Evolutionary conservation across 2,329 filamentous ascomycete genomes (phyloP), one percentile per base, ranked within the genome.

Genomic region (Xenoacremonium recifei): DNA sequence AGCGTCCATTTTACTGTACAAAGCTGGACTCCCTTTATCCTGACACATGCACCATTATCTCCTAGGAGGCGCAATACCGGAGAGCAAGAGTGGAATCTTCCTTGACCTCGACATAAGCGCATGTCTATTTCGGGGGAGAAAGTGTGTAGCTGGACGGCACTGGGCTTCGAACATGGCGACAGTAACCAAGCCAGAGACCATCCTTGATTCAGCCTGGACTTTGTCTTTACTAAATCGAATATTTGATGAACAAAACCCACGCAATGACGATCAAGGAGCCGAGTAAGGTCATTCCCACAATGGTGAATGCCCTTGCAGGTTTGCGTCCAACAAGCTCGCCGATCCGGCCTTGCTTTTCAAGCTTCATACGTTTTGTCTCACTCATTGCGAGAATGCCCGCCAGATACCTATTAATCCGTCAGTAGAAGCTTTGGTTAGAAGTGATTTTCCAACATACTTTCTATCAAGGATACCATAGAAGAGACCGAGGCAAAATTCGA

Each of bases 401-500:
- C 4, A 42, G 27, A n/a, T 33, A 42, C 33, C 39, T 42, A 21
- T 30, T 3, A n/a, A 11, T 19, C 6, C 11, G 6, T 19, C 6
- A 17, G 36, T 12, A 42, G 27, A 7, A 42, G 32, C 5, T 4
- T 3, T 2, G 5, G 16, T 11, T 5, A 12, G 7, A 12, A 16
- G 4, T 20, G 5, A 4, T 9, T 11, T 6, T 6, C 20, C 4
- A n/a, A 42, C 35, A 12, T 18, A 45, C 39, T 21, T 42, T 35
- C 43, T 33, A 16, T 42, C 43, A 3, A 45, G 39, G 2, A 55
- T 6, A 20, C 51, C 48, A 27, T 55, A 59, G 19, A 58, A 55
- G 11, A 58, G 46, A 15, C 55, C 57, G 1, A 59, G 39, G 27
- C 53, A 56, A n/a, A 59, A 58, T 29, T 58, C 57, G 2, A 58